Evolutionary conservation across 345 rosid genomes (phyloP).

Genomic region (Ricinus communis): DNA sequence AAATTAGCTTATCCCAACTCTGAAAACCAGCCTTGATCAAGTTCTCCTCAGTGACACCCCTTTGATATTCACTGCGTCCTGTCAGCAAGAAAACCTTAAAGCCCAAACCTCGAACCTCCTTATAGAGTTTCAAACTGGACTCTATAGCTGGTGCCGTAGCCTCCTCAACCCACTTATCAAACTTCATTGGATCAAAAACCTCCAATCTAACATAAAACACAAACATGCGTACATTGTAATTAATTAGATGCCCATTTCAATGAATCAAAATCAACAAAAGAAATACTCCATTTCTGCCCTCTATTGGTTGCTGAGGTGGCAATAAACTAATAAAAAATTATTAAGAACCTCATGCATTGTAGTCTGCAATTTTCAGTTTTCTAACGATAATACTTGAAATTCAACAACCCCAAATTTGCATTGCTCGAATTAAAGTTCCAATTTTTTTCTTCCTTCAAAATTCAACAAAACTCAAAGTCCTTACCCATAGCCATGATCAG

Average conservation of each 20-base stretch:
- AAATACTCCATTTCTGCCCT: too few relatives aligned
- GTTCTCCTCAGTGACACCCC: constrained; percentile 62
- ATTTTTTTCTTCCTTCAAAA: neutral
- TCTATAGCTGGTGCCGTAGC: constrained; percentile 65
- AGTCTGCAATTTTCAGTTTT: neutral
- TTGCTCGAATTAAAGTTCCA: neutral
- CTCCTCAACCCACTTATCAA: constrained; percentile 83
- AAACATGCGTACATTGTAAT: too few relatives aligned
- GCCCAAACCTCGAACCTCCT: constrained; percentile 60
- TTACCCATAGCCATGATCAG: constrained; percentile 76
- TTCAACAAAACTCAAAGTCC: neutral
- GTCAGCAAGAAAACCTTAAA: constrained; percentile 81
- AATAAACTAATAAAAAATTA: too few relatives aligned
- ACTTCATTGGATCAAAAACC: constrained; percentile 58
- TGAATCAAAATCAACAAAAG: neutral
- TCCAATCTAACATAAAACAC: constrained; percentile 29
- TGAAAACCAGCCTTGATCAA: constrained; percentile 64
- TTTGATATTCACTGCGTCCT: constrained; percentile 67
- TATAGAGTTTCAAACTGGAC: constrained; percentile 74
- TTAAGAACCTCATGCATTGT: neutral
- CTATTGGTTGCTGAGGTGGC: too few relatives aligned
- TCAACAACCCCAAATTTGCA: neutral
- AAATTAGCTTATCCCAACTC: constrained; percentile 83
- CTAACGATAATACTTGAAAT: neutral
- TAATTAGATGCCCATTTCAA: neutral